Evolutionary conservation across 345 rosid genomes (phyloP).

Genomic region (Trapa incisa): DNA sequence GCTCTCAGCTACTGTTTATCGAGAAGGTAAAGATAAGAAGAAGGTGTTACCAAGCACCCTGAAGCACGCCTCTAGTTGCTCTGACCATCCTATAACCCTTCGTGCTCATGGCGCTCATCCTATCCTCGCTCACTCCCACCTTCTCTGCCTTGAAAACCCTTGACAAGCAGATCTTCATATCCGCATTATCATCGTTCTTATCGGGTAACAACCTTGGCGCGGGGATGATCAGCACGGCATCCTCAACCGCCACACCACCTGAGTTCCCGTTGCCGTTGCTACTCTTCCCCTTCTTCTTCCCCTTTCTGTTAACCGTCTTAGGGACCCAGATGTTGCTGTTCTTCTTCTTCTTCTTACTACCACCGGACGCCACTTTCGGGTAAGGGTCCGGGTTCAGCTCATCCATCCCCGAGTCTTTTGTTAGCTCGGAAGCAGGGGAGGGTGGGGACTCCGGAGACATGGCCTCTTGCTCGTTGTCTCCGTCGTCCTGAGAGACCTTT

Average conservation of each 20-base stretch:
- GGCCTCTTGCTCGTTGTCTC: slow-evolving; percentile 6
- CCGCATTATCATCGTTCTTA: slow-evolving; percentile 64
- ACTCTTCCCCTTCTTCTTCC: slow-evolving; percentile 65
- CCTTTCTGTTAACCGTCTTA: slow-evolving; percentile 69
- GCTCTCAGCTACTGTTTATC: not conserved
- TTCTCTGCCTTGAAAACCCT: slow-evolving; percentile 93
- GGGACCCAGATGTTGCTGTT: slow-evolving; percentile 78
- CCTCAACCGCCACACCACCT: slow-evolving; percentile 32
- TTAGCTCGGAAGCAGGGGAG: not conserved
- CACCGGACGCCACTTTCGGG: slow-evolving; percentile 4
- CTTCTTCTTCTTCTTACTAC: slow-evolving; percentile 74
- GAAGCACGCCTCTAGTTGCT: slow-evolving; percentile 81
- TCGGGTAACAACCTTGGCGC: slow-evolving; percentile 73
- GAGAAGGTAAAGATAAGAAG: not conserved
- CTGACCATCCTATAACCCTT: slow-evolving; percentile 98
- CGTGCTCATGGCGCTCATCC: slow-evolving; percentile 71
- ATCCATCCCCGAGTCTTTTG: not conserved
- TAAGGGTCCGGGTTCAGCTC: not conserved
- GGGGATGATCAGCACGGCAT: slow-evolving; percentile 63
- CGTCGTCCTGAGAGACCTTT: slow-evolving; percentile 23
- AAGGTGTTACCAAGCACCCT: slow-evolving; percentile 60
- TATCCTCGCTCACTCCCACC: slow-evolving; percentile 78
- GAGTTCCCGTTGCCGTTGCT: slow-evolving; percentile 25
- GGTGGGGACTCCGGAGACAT: not conserved
- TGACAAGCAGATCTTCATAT: slow-evolving; percentile 61